phyloP scores from a whole-genome alignment of 2,329 filamentous ascomycete species.

The Mollisiaceae sp. region DNA sequence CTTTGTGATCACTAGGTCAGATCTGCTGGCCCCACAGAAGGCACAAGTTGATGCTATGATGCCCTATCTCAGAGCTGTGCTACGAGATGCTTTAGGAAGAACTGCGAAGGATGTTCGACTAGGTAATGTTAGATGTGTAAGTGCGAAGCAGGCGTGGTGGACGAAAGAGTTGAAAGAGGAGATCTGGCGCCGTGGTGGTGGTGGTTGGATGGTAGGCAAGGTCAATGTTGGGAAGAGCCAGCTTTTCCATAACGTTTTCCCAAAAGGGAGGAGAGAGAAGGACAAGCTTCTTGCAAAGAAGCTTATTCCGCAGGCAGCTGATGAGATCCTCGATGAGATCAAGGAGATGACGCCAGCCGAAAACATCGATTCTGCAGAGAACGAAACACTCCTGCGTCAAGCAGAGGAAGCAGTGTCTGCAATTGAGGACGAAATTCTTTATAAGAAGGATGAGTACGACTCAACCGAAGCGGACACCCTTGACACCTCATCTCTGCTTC shows the following conservation, averaged over 20 bases:
- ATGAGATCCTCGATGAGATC: constrained; percentile 1
- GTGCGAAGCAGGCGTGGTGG: constrained; percentile 88
- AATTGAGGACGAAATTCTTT: constrained; percentile 25
- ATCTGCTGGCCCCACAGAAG: constrained; percentile 83
- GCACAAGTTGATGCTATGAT: constrained; percentile 84
- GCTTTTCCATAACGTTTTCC: constrained; percentile 86
- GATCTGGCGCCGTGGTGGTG: constrained; percentile 83
- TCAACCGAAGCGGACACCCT: constrained; percentile 29
- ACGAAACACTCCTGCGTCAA: background rate
- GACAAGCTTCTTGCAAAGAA: constrained; percentile 15
- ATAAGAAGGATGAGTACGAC: constrained; percentile 15
- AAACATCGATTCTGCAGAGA: background rate
- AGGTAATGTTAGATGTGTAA: constrained; percentile 87
- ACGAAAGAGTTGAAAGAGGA: constrained; percentile 84
- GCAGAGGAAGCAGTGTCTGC: background rate
- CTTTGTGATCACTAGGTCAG: constrained; percentile 89
- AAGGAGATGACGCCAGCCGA: background rate
- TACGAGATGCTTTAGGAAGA: constrained; percentile 77
- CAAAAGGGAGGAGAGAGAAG: constrained; percentile 63
- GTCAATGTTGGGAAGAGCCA: constrained; percentile 97
- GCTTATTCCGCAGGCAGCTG: constrained; percentile 7
- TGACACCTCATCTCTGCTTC: constrained; percentile 62
- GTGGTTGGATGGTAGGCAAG: constrained; percentile 96
- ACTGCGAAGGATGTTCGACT: constrained; percentile 74
- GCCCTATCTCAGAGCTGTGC: constrained; percentile 79